phyloP scores from a whole-genome alignment of 768 basidiomycete genomes.

The Lyophyllum atratum region DNA sequence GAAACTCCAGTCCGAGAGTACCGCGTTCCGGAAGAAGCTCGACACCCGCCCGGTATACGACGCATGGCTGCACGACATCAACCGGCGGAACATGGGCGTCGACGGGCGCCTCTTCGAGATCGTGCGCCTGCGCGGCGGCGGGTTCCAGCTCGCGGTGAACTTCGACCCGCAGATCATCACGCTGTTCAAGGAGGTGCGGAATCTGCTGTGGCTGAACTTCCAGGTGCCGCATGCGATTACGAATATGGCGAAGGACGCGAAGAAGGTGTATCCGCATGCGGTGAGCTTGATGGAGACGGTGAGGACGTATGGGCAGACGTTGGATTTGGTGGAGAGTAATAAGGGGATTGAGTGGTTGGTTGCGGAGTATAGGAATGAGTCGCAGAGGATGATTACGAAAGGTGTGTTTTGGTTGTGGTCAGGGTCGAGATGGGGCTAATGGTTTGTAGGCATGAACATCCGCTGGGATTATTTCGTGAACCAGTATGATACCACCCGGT shows the following conservation, averaged over 20 bases:
- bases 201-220: conserved; percentile 94
- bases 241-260: conserved; percentile 98
- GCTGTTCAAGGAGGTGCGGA: conserved; percentile 97
- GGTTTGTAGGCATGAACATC: conserved; percentile 81
- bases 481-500: conserved; percentile 84
- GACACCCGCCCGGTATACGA: conserved; percentile 94
- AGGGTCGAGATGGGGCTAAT: not conserved
- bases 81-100: conserved; percentile 88
- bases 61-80: conserved; percentile 96
- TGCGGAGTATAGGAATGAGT: conserved; percentile 91
- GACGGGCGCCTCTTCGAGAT: conserved; percentile 94
- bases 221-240: conserved; percentile 92
- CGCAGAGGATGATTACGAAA: conserved; percentile 89
- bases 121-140: conserved; percentile 69
- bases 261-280: conserved; percentile 96
- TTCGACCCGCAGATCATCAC: conserved; percentile 99
- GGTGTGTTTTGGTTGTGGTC: conserved; percentile 51
- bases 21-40: conserved; percentile 93
- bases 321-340: conserved; percentile 88
- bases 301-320: conserved; percentile 94
- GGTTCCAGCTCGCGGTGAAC: conserved; percentile 89
- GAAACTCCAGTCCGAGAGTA: conserved; percentile 89
- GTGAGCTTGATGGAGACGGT: conserved; percentile 99
- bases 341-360: conserved; percentile 93
- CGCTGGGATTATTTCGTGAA: conserved; percentile 98